Conservation (phyloP, 495 filamentous ascomycete genomes). For the Cladorrhinum samala region DNA sequence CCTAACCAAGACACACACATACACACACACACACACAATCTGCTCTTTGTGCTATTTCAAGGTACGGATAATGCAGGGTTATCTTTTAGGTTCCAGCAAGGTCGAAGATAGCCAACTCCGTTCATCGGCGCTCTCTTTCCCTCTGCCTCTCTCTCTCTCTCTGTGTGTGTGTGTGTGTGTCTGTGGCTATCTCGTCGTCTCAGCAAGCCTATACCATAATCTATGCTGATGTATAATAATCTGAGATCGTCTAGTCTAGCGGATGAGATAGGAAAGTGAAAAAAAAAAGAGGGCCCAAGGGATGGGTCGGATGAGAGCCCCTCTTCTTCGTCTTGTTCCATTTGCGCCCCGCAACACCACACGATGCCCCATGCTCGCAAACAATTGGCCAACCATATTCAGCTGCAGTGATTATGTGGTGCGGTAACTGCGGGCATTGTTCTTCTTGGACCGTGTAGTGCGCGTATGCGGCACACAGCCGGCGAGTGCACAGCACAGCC, state of each 20-base stretch:
- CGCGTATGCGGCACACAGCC: not conserved
- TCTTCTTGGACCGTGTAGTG: not conserved
- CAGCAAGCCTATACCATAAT: not conserved
- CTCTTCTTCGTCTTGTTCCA: too few relatives aligned
- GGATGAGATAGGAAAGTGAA: not conserved
- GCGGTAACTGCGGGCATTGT: too few relatives aligned
- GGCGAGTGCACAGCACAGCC: not conserved
- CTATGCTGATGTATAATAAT: not conserved
- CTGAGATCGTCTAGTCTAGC: not conserved
- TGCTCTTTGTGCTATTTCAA: not conserved
- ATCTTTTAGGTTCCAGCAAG: not conserved
- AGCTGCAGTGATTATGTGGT: too few relatives aligned
- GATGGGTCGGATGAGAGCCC: not conserved
- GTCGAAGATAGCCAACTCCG: not conserved
- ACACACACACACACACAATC: too few relatives aligned
- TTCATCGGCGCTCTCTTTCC: not conserved
- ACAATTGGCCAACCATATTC: not conserved
- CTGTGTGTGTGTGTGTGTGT: too few relatives aligned
- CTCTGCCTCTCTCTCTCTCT: too few relatives aligned
- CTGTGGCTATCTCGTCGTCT: not conserved
- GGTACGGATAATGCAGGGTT: not conserved
- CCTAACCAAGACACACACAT: too few relatives aligned
- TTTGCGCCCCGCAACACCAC: not conserved
- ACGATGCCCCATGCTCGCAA: not conserved
- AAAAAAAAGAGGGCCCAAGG: too few relatives aligned